Conservation (phyloP, 2,329 filamentous ascomycete species). For the Gyromitra esculenta region DNA sequence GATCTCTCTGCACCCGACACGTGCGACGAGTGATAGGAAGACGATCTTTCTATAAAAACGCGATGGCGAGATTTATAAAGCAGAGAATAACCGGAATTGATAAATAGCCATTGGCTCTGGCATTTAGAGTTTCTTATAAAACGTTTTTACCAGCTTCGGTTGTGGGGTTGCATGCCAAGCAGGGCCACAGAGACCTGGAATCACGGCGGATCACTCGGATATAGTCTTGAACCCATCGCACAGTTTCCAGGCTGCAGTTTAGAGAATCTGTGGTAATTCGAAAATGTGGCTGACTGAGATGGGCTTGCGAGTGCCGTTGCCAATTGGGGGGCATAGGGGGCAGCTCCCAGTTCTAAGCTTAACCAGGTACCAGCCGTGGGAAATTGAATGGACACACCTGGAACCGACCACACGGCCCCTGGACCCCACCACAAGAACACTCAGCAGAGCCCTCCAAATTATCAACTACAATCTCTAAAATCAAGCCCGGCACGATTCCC, state of each 20-base stretch:
- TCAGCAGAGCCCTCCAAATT: background rate
- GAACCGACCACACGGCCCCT: conserved; percentile 11
- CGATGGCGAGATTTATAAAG: conserved; percentile 24
- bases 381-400: conserved; percentile 7
- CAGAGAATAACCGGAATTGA: conserved; percentile 12
- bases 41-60: conserved; percentile 10
- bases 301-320: background rate
- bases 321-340: background rate
- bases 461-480: background rate
- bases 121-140: conserved; percentile 39
- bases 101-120: conserved; percentile 18
- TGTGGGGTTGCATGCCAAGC: conserved; percentile 7
- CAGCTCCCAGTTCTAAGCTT: background rate
- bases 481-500: background rate
- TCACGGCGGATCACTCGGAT: conserved; percentile 40
- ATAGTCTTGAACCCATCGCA: background rate
- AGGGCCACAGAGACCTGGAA: background rate
- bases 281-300: background rate
- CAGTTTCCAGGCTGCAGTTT: background rate
- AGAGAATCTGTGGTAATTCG: background rate
- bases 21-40: conserved; percentile 43
- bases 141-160: conserved; percentile 15
- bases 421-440: conserved; percentile 3
- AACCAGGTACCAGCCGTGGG: background rate
- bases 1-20: conserved; percentile 44